Conservation (phyloP, 441 rosid species). For the Macaranga tanarius region DNA sequence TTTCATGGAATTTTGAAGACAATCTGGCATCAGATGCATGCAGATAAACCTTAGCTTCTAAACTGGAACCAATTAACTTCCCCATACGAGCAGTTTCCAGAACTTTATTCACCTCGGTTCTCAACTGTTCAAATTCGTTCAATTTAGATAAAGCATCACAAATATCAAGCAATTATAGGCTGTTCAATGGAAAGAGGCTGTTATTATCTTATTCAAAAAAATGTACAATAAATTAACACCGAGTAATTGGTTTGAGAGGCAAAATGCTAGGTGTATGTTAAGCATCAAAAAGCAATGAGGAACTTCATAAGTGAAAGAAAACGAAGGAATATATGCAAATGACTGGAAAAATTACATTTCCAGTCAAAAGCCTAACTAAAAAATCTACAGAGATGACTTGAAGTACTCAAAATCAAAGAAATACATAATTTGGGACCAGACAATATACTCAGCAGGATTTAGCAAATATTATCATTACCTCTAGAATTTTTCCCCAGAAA, state of each 20-base stretch:
- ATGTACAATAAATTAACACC: not conserved
- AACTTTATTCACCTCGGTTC: slow-evolving; percentile 94
- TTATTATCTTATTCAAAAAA: too few species aligned
- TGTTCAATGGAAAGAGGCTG: not conserved
- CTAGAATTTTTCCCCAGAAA: slow-evolving; percentile 82
- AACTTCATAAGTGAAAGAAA: too few species aligned
- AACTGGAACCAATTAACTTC: slow-evolving; percentile 88
- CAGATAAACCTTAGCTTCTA: slow-evolving; percentile 87
- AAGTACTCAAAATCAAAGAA: not conserved
- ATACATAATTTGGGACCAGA: not conserved
- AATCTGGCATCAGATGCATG: slow-evolving; percentile 52
- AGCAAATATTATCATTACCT: slow-evolving; percentile 44
- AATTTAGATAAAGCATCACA: slow-evolving; percentile 12
- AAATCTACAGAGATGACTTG: not conserved
- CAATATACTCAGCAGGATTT: not conserved
- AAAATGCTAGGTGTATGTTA: not conserved
- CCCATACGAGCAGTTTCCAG: slow-evolving; percentile 80
- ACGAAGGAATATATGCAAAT: too few species aligned
- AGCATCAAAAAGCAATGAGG: not conserved
- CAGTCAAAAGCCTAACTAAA: not conserved
- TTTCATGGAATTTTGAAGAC: slow-evolving; percentile 52
- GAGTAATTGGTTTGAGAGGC: not conserved
- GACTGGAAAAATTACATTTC: too few species aligned
- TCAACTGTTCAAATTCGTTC: slow-evolving; percentile 48
- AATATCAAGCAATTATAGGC: not conserved